These are phyloP conservation scores for Anthoceros angustus DNA, from an alignment of 225 moss, liverwort and hornwort species.

Conservation along the genomic window DNA sequence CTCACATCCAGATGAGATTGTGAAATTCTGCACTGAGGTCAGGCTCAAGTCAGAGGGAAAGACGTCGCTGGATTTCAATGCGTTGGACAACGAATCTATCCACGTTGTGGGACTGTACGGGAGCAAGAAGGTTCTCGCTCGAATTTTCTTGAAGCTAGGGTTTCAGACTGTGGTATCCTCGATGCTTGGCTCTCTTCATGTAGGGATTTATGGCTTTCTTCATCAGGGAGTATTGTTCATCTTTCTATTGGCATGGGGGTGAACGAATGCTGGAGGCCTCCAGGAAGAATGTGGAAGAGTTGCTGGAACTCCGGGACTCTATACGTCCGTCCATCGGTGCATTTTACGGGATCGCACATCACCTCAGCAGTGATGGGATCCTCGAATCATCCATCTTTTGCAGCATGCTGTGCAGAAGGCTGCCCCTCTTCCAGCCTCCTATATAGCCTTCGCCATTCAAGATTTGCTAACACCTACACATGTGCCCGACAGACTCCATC, in stretches of 20 bases:
- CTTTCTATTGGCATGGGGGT: neutral
- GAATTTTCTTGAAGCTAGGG: neutral
- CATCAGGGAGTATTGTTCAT: neutral
- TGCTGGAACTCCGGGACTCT: no score
- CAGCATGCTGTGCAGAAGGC: no score
- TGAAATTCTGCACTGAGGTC: neutral
- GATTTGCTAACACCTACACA: no score
- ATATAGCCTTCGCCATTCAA: no score
- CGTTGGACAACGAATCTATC: neutral
- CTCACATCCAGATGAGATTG: neutral
- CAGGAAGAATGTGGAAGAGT: neutral
- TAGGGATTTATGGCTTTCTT: neutral
- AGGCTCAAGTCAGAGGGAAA: neutral
- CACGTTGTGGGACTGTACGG: neutral
- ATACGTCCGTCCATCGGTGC: no score
- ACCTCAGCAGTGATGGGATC: no score
- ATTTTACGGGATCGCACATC: no score
- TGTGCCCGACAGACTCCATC: no score
- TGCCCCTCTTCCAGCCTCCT: no score
- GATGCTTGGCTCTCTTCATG: neutral
- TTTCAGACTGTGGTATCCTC: neutral
- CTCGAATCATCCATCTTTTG: no score
- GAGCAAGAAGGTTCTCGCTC: neutral
- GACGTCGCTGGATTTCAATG: neutral
- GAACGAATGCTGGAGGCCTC: neutral